A percentile compares a stretch with the other conserved stretches of the same genome.
These are phyloP conservation scores for Leccinum sublutescens DNA, from an alignment of 768 basidiomycete species.

Conservation along the genomic window DNA sequence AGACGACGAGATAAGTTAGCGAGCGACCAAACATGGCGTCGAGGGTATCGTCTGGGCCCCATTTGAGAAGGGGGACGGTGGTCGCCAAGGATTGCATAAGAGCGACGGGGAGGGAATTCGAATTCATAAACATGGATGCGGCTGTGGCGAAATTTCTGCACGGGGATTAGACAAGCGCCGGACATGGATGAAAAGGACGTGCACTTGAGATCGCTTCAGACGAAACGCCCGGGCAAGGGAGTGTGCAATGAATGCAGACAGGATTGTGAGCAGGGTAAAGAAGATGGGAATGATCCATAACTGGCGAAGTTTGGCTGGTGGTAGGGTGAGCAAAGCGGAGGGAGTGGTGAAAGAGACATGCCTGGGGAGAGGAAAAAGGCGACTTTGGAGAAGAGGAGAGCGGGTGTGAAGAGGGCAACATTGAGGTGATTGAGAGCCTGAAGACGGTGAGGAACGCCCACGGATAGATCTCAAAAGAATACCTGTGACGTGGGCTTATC, in stretches of 20 bases:
- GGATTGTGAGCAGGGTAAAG: conserved; percentile 71
- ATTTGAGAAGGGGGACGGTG: conserved; percentile 79
- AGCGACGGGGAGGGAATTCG: conserved; percentile 92
- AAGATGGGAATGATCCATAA: conserved; percentile 86
- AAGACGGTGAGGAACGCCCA: not conserved
- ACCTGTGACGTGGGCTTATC: conserved; percentile 92
- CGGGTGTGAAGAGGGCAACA: conserved; percentile 86
- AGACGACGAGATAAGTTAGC: conserved; percentile 85
- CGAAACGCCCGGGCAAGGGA: conserved; percentile 59
- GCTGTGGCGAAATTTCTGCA: conserved; percentile 75
- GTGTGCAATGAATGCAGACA: conserved; percentile 71
- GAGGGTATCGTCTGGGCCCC: conserved; percentile 76
- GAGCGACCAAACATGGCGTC: conserved; percentile 92
- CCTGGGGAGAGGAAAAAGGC: conserved; percentile 88
- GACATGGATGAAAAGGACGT: conserved; percentile 16
- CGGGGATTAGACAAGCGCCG: not conserved
- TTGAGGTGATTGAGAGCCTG: conserved; percentile 81
- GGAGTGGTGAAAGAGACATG: conserved; percentile 25
- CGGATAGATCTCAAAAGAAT: too few relatives aligned
- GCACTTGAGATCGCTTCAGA: conserved; percentile 77
- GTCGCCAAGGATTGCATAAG: conserved; percentile 88
- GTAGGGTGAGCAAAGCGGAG: not conserved
- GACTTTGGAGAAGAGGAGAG: conserved; percentile 90
- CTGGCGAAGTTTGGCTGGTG: conserved; percentile 67
- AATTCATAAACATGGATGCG: conserved; percentile 89